Conservation (phyloP, 1,284 basidiomycete genomes). For the Cutaneotrichosporon cyanovorans region DNA sequence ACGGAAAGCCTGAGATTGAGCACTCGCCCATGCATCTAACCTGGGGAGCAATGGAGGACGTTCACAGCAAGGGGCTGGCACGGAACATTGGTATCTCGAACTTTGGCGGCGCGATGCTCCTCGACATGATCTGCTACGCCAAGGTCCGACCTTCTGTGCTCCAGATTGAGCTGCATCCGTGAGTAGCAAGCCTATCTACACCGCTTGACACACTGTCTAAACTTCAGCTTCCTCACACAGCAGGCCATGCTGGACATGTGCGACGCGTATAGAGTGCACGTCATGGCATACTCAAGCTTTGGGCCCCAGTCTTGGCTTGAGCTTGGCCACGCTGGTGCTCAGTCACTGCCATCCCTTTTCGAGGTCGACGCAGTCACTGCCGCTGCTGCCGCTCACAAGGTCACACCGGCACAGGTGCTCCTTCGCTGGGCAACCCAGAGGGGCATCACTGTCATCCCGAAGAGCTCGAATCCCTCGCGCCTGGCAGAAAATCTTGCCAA, state of each 20-base stretch:
- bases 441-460: constrained; percentile 63
- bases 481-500: constrained; percentile 57
- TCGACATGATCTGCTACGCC: constrained; percentile 55
- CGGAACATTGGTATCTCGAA: constrained; percentile 80
- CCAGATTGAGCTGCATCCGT: constrained; percentile 68
- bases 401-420: constrained; percentile 35
- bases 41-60: constrained; percentile 66
- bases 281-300: constrained; percentile 74
- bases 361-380: constrained; percentile 51
- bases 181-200: no score
- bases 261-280: constrained; percentile 55
- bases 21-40: constrained; percentile 44
- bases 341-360: constrained; percentile 10
- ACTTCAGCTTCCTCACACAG: constrained; percentile 53
- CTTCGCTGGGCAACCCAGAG: constrained; percentile 39
- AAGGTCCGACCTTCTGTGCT: constrained; percentile 62
- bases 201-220: neutral
- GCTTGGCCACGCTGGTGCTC: constrained; percentile 37
- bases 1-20: constrained; percentile 2
- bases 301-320: constrained; percentile 56
- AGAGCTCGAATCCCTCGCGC: constrained; percentile 46
- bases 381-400: constrained; percentile 46
- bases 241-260: constrained; percentile 56
- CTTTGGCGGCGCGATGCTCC: constrained; percentile 49
- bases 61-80: constrained; percentile 59